A percentile compares a stretch with the other conserved stretches of the same genome.
Evolutionary conservation across 73 alveolate species (phyloP).

Genomic region (Effrenium voratum): DNA sequence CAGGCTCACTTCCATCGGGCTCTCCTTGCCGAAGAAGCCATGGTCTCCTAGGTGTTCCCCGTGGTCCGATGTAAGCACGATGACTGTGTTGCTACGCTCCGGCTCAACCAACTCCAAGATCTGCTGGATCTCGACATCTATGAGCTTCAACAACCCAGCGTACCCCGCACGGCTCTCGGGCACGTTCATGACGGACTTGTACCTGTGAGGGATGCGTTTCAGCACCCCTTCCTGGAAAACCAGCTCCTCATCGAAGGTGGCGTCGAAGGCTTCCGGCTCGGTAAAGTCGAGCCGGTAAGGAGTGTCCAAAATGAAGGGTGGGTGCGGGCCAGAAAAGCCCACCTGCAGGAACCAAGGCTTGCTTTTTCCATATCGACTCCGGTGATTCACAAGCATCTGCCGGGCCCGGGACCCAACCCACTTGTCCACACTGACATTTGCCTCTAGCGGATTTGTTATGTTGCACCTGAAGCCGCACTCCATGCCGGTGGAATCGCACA

Average conservation of each 20-base stretch:
- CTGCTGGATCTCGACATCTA: slow-evolving; percentile 12
- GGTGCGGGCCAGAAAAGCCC: slow-evolving; percentile 5
- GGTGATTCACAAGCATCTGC: not conserved
- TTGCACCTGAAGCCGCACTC: slow-evolving; percentile 18
- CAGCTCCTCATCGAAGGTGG: no score
- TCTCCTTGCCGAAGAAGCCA: slow-evolving; percentile 8
- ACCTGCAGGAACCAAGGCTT: slow-evolving; percentile 49
- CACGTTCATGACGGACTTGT: no score
- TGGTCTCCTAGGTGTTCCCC: slow-evolving; percentile 61
- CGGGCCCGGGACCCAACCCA: not conserved
- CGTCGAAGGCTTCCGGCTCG: no score
- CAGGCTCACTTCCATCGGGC: not conserved
- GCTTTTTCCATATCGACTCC: not conserved
- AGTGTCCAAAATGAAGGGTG: slow-evolving; percentile 34
- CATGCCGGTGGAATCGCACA: no score
- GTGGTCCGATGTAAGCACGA: not conserved
- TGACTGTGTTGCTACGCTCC: not conserved
- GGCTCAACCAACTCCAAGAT: not conserved
- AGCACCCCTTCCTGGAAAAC: no score
- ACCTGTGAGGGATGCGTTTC: no score
- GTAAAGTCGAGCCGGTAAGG: no score
- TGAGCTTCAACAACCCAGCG: not conserved
- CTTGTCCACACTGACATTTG: not conserved
- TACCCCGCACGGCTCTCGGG: no score
- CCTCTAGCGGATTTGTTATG: not conserved